phyloP scores from a whole-genome alignment of 768 basidiomycete species.

The Candolleomyces efflorescens region DNA sequence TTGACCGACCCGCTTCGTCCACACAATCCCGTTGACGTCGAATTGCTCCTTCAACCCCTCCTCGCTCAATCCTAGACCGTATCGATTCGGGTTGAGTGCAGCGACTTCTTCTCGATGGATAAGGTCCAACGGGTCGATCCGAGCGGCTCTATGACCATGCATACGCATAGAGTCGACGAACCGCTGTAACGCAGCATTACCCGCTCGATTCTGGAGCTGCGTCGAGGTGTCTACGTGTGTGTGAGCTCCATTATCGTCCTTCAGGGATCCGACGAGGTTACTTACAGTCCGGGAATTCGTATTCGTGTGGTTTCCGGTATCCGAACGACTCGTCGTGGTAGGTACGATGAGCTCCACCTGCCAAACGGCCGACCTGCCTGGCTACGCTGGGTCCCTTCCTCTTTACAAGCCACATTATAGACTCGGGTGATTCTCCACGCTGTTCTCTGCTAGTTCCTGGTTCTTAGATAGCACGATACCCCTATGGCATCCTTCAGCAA shows the following conservation, averaged over 20 bases:
- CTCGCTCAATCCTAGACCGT: slow-evolving; percentile 47
- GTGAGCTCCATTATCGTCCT: neutral
- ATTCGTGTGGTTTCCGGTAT: slow-evolving; percentile 60
- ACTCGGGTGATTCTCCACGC: no score
- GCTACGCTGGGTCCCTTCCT: neutral
- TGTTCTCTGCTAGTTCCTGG: no score
- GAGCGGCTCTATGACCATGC: slow-evolving; percentile 80
- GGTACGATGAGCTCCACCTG: slow-evolving; percentile 10
- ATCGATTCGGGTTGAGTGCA: slow-evolving; percentile 72
- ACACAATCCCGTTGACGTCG: slow-evolving; percentile 78
- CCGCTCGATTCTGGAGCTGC: slow-evolving; percentile 63
- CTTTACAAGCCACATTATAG: no score
- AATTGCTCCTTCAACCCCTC: slow-evolving; percentile 35
- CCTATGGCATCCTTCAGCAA: no score
- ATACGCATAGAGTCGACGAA: slow-evolving; percentile 88
- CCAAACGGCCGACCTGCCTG: neutral
- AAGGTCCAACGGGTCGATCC: slow-evolving; percentile 84
- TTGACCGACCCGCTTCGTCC: slow-evolving; percentile 51
- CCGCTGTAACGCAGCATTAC: slow-evolving; percentile 76
- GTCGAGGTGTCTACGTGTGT: slow-evolving; percentile 49
- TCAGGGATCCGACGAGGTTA: slow-evolving; percentile 5
- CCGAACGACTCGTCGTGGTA: slow-evolving; percentile 85
- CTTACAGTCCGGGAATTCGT: slow-evolving; percentile 71
- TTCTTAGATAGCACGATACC: no score
- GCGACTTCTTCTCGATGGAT: slow-evolving; percentile 78